Evolutionary conservation across 192 early-diverging fungal species (phyloP).

Genomic region (Coemansia sp.): DNA sequence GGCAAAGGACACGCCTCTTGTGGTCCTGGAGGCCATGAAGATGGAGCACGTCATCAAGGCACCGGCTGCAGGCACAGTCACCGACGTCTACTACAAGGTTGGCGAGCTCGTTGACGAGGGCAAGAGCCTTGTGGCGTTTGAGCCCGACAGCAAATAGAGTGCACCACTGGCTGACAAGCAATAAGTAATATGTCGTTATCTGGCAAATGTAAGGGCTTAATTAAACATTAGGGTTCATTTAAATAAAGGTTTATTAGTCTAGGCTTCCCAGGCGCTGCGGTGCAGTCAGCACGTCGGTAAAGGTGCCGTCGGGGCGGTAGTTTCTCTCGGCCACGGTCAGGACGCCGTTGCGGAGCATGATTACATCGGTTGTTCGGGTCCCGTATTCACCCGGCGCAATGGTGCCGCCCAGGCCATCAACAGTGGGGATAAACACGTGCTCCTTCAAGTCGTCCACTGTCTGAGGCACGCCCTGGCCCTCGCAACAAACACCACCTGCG

Average conservation of each 20-base stretch:
- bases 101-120: constrained; percentile 88
- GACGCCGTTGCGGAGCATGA: constrained; percentile 14
- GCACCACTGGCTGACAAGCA: no score
- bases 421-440: constrained; percentile 31
- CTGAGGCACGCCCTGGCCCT: not conserved
- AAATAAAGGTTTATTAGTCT: no score
- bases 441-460: constrained; percentile 18
- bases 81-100: constrained; percentile 72
- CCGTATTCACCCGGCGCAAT: constrained; percentile 12
- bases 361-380: constrained; percentile 31
- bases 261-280: no score
- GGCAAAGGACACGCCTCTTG: constrained; percentile 71
- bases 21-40: constrained; percentile 97
- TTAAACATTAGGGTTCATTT: no score
- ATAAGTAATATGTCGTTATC: no score
- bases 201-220: no score
- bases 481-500: constrained; percentile 1
- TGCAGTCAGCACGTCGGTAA: no score
- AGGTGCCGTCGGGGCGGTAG: constrained; percentile 1
- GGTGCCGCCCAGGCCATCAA: not conserved
- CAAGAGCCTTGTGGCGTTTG: constrained; percentile 75
- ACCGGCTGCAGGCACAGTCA: constrained; percentile 66
- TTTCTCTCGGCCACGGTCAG: constrained; percentile 23
- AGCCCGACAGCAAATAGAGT: constrained; percentile 1
- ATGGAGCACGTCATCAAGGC: constrained; percentile 96